phyloP scores from a whole-genome alignment of 768 basidiomycete species.

The Leccinum truebloodii region DNA sequence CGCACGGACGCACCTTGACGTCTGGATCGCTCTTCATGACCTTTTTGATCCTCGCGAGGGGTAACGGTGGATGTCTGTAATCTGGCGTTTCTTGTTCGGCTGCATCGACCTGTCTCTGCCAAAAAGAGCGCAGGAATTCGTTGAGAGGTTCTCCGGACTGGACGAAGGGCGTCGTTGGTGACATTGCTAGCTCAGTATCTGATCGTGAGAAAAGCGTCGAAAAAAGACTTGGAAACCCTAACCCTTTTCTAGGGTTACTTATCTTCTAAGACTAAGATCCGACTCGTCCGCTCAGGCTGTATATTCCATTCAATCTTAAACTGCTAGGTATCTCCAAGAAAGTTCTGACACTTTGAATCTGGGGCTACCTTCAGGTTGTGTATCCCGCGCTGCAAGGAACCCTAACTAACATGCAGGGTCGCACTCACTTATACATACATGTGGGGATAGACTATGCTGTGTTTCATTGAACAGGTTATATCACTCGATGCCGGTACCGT shows the following conservation, averaged over 20 bases:
- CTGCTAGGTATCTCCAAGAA: background rate
- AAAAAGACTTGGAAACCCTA: constrained; percentile 22
- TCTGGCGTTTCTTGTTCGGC: constrained; percentile 90
- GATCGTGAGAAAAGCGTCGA: constrained; percentile 21
- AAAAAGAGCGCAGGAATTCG: constrained; percentile 83
- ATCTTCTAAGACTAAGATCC: no score
- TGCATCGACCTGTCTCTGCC: constrained; percentile 84
- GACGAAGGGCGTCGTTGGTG: constrained; percentile 60
- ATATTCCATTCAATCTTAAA: background rate
- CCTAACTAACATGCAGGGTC: background rate
- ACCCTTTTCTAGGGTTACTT: constrained; percentile 24
- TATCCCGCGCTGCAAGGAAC: background rate
- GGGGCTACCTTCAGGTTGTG: background rate
- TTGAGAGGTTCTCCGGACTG: constrained; percentile 85
- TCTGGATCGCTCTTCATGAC: constrained; percentile 99
- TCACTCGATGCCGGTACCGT: background rate
- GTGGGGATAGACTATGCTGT: constrained; percentile 2
- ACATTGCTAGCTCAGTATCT: constrained; percentile 23
- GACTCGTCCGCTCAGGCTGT: background rate
- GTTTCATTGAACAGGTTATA: background rate
- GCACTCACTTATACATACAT: background rate
- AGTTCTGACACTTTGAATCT: background rate
- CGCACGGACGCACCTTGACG: constrained; percentile 69
- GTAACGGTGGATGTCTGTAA: constrained; percentile 84
- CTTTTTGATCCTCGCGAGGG: constrained; percentile 96